Conservation (phyloP, 148 eudicot genomes). For the Chenopodium formosanum region DNA sequence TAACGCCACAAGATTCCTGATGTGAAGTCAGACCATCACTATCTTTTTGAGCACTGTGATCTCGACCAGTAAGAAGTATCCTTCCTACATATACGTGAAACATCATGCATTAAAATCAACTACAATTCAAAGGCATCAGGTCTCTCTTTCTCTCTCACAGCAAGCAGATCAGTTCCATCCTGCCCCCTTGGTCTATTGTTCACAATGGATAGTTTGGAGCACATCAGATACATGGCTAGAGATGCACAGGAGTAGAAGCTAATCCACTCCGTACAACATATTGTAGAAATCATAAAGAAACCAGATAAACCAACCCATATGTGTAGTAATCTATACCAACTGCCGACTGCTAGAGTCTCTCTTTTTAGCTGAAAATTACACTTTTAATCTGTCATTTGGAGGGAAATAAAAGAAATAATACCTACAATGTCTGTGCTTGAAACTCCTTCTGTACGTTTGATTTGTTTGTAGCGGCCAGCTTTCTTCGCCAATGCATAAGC, state of each 20-base stretch:
- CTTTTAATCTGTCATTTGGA: not conserved
- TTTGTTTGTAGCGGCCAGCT: constrained; percentile 94
- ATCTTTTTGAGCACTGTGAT: constrained; percentile 31
- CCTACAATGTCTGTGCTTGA: constrained; percentile 99
- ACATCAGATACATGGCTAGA: not conserved
- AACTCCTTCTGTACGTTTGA: constrained; percentile 97
- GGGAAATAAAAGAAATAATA: constrained; percentile 37
- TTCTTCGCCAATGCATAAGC: constrained; percentile 91
- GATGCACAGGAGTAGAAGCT: constrained; percentile 3
- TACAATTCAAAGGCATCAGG: constrained; percentile 1
- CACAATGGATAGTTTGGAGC: not conserved
- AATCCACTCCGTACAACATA: not conserved
- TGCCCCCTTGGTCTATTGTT: not conserved
- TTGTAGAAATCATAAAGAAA: not conserved
- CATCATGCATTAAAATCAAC: not conserved
- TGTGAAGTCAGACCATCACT: constrained; percentile 22
- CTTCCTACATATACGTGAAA: constrained; percentile 53
- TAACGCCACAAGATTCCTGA: constrained; percentile 31
- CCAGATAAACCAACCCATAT: not conserved
- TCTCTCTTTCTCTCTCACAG: not conserved
- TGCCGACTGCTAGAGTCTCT: not conserved
- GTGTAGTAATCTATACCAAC: not conserved
- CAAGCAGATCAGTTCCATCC: constrained; percentile 1
- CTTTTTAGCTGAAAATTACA: not conserved
- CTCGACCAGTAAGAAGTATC: constrained; percentile 61